phyloP scores from a whole-genome alignment of 345 rosid genomes.

The Hibiscus mutabilis region DNA sequence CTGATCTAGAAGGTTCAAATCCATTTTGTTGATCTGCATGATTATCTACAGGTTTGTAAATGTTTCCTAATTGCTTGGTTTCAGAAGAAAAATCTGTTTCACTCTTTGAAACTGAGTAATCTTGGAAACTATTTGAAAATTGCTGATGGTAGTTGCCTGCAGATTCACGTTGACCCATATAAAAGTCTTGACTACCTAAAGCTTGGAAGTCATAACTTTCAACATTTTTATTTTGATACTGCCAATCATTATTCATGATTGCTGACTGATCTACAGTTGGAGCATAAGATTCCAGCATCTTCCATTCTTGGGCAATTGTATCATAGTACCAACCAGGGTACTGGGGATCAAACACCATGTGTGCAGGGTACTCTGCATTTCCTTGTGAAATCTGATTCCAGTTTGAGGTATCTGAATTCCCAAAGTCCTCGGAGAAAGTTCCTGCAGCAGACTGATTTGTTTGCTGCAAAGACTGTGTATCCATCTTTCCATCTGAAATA shows the following conservation, averaged over 20 bases:
- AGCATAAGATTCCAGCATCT: conserved; percentile 54
- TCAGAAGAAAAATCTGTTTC: conserved; percentile 31
- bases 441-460: conserved; percentile 44
- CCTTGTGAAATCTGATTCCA: conserved; percentile 64
- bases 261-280: conserved; percentile 35
- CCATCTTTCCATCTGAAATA: conserved; percentile 36
- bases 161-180: conserved; percentile 43
- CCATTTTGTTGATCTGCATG: conserved; percentile 13
- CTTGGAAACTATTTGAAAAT: conserved; percentile 37
- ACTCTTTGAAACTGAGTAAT: conserved; percentile 28
- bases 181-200: conserved; percentile 34
- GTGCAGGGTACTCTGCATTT: conserved; percentile 71
- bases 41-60: conserved; percentile 9
- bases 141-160: conserved; percentile 37
- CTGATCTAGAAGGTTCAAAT: conserved; percentile 21
- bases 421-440: conserved; percentile 38
- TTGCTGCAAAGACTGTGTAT: conserved; percentile 53
- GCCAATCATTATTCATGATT: conserved; percentile 33
- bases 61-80: conserved; percentile 38
- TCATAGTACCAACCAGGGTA: conserved; percentile 98
- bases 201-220: conserved; percentile 37
- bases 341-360: conserved; percentile 82
- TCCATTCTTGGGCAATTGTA: conserved; percentile 65
- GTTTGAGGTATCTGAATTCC: conserved; percentile 47
- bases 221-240: conserved; percentile 34